phyloP scores from a whole-genome alignment of 495 filamentous ascomycete genomes.

The Aspergillus sclerotioniger region DNA sequence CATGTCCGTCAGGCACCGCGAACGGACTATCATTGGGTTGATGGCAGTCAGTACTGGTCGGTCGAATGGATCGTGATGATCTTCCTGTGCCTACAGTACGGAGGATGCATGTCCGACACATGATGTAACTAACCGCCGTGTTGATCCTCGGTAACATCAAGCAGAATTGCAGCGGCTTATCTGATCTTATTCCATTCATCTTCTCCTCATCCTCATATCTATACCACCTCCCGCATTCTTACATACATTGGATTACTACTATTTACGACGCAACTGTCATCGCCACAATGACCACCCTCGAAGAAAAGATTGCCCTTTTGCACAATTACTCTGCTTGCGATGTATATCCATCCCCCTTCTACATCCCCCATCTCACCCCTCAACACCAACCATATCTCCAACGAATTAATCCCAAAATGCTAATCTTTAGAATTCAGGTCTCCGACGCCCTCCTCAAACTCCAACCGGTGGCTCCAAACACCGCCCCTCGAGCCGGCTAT shows the following conservation, averaged over 20 bases:
- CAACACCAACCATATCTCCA: conserved; percentile 1
- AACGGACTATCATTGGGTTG: too few relatives aligned
- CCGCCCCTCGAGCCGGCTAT: conserved; percentile 49
- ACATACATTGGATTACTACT: not conserved
- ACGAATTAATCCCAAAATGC: not conserved
- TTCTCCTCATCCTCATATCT: not conserved
- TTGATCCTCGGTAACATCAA: too few relatives aligned
- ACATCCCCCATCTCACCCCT: not conserved
- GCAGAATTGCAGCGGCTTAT: too few relatives aligned
- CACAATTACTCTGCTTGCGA: conserved; percentile 50
- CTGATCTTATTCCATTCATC: not conserved
- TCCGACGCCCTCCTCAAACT: conserved; percentile 64
- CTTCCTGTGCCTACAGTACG: too few relatives aligned
- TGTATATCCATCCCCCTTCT: conserved; percentile 26
- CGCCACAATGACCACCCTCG: conserved; percentile 30
- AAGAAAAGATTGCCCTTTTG: conserved; percentile 34
- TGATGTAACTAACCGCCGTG: too few relatives aligned
- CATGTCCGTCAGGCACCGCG: too few relatives aligned
- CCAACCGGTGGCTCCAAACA: conserved; percentile 43
- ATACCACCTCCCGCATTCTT: not conserved
- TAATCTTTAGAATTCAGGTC: conserved; percentile 34
- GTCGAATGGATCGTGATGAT: too few relatives aligned
- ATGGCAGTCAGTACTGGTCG: too few relatives aligned
- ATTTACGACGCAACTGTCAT: not conserved
- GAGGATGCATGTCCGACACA: too few relatives aligned